These are phyloP conservation scores for Chlorella sp. DNA, from an alignment of 139 green algal species.

Conservation along the genomic window DNA sequence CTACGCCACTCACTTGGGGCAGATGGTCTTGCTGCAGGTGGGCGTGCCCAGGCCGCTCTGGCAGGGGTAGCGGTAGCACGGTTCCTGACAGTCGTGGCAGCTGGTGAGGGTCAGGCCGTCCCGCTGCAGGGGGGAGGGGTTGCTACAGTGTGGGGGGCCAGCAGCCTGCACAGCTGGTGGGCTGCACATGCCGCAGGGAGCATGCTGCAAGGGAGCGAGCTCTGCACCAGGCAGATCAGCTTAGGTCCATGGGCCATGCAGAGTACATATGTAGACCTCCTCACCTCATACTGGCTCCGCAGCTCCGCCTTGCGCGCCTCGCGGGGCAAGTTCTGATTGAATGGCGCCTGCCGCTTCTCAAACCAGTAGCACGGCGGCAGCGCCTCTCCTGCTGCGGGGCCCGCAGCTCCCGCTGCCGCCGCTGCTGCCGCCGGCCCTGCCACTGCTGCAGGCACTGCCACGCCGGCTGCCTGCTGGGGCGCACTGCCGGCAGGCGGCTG, in stretches of 20 bases:
- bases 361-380: neutral
- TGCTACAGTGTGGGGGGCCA: no score
- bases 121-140: neutral
- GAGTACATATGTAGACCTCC: no score
- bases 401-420: neutral
- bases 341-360: neutral
- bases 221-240: no score
- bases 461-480: neutral
- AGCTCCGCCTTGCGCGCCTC: neutral
- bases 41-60: neutral
- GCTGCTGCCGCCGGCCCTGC: neutral
- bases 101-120: neutral
- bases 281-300: neutral
- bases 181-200: no score
- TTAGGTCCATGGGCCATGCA: no score
- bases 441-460: neutral
- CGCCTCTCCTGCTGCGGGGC: neutral
- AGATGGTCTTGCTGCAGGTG: conserved; percentile 13
- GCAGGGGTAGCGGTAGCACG: neutral
- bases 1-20: conserved; percentile 11
- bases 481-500: neutral
- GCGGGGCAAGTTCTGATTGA: neutral
- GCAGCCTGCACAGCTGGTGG: no score
- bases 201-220: no score
- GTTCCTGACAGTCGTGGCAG: conserved; percentile 30